A percentile compares a stretch with the other conserved stretches of the same genome.
Conservation (phyloP, 2,329 filamentous ascomycete genomes). For the Colletotrichum endophyticum region DNA sequence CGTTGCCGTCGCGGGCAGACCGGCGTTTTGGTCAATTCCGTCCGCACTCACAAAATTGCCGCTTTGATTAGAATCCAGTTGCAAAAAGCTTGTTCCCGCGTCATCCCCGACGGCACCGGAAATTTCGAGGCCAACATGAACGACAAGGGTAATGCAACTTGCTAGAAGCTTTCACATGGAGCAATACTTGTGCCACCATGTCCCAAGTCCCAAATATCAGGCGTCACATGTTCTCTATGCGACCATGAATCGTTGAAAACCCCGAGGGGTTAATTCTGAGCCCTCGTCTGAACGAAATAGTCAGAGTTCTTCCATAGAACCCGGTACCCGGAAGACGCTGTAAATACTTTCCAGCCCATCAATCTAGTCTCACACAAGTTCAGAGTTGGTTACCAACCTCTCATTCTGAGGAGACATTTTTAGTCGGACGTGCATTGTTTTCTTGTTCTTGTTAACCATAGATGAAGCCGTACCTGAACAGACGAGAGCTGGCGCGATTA, state of each 20-base stretch:
- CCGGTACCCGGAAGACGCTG: background rate
- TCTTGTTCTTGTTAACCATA: background rate
- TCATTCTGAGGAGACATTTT: background rate
- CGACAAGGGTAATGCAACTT: background rate
- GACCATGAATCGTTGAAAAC: background rate
- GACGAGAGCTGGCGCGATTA: background rate
- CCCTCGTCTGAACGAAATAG: background rate
- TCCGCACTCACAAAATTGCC: background rate
- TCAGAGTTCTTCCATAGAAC: background rate
- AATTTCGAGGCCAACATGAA: background rate
- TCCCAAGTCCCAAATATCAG: background rate
- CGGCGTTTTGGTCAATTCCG: background rate
- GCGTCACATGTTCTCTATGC: background rate
- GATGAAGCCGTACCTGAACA: background rate
- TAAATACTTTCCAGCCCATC: background rate
- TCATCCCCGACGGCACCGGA: background rate
- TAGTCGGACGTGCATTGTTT: background rate
- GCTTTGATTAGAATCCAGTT: background rate
- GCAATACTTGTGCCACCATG: background rate
- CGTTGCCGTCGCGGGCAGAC: background rate
- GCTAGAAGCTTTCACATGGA: background rate
- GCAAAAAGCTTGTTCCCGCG: background rate
- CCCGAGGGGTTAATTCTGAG: background rate
- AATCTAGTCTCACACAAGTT: background rate
- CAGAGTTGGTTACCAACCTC: fast-evolving